phyloP scores from a whole-genome alignment of 257 asterid species.

The Solanum paucissectum region DNA sequence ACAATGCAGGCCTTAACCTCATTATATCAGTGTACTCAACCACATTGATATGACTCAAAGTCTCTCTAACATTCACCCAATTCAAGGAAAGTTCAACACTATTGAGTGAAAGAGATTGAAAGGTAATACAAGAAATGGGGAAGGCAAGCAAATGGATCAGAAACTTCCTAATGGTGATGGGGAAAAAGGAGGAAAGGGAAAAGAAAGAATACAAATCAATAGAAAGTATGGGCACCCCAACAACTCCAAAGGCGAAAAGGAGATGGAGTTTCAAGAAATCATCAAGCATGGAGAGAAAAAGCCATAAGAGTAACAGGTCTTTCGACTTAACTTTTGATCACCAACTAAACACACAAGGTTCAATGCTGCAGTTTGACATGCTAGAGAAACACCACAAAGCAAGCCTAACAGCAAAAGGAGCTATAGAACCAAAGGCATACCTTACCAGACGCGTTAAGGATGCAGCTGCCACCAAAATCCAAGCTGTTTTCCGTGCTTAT shows the following conservation, averaged over 20 bases:
- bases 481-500: constrained; percentile 56
- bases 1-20: neutral
- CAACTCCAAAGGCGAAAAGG: constrained; percentile 33
- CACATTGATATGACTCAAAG: neutral
- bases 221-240: constrained; percentile 8
- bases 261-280: constrained; percentile 70
- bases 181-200: constrained; percentile 39
- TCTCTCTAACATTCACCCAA: neutral
- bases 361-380: constrained; percentile 18
- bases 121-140: constrained; percentile 26
- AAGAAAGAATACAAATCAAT: constrained; percentile 22
- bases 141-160: constrained; percentile 70
- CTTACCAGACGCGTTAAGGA: neutral
- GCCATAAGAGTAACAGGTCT: constrained; percentile 23
- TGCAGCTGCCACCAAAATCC: constrained; percentile 62
- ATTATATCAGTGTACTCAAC: neutral
- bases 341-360: constrained; percentile 16
- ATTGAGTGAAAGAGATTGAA: neutral
- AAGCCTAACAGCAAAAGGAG: neutral
- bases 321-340: constrained; percentile 27
- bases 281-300: constrained; percentile 8
- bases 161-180: constrained; percentile 48
- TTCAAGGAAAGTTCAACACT: neutral
- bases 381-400: constrained; percentile 10
- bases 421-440: neutral